Conservation (phyloP, 768 basidiomycete genomes). For the Phlegmacium glaucopus region DNA sequence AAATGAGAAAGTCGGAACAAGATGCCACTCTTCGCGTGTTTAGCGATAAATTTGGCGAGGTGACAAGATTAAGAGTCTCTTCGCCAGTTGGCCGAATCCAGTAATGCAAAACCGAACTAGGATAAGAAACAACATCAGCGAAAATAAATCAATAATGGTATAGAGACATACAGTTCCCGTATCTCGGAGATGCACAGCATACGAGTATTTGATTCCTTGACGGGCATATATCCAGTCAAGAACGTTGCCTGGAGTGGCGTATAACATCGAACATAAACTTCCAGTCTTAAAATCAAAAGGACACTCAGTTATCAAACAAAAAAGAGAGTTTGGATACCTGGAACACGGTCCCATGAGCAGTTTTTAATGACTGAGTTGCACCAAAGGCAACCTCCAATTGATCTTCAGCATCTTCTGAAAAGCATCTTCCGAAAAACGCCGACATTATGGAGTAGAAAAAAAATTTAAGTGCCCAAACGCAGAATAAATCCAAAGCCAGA, state of each 20-base stretch:
- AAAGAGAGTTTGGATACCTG: slow-evolving; percentile 31
- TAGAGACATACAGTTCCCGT: slow-evolving; percentile 30
- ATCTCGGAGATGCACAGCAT: slow-evolving; percentile 31
- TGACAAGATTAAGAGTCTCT: slow-evolving; percentile 71
- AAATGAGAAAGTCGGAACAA: too few species aligned
- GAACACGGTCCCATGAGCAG: slow-evolving; percentile 54
- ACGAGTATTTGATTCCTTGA: slow-evolving; percentile 30
- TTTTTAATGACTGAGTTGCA: slow-evolving; percentile 52
- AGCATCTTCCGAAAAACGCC: slow-evolving; percentile 62
- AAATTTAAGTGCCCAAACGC: not conserved
- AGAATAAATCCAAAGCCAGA: slow-evolving; percentile 7
- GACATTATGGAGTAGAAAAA: slow-evolving; percentile 70
- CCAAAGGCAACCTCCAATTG: slow-evolving; percentile 70
- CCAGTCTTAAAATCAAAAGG: too few species aligned
- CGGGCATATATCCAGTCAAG: slow-evolving; percentile 35
- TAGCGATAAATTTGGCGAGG: slow-evolving; percentile 62
- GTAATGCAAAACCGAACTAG: slow-evolving; percentile 66
- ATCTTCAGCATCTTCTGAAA: slow-evolving; percentile 72
- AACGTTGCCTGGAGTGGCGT: slow-evolving; percentile 32
- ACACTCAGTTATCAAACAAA: too few species aligned
- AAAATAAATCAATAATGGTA: too few species aligned
- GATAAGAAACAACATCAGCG: slow-evolving; percentile 45
- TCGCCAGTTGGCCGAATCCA: slow-evolving; percentile 80
- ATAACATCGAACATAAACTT: slow-evolving; percentile 26
- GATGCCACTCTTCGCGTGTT: slow-evolving; percentile 34